Evolutionary conservation across 345 rosid species (phyloP), one percentile per base, ranked within the genome.

Genomic region (Diplotaxis tenuifolia): DNA sequence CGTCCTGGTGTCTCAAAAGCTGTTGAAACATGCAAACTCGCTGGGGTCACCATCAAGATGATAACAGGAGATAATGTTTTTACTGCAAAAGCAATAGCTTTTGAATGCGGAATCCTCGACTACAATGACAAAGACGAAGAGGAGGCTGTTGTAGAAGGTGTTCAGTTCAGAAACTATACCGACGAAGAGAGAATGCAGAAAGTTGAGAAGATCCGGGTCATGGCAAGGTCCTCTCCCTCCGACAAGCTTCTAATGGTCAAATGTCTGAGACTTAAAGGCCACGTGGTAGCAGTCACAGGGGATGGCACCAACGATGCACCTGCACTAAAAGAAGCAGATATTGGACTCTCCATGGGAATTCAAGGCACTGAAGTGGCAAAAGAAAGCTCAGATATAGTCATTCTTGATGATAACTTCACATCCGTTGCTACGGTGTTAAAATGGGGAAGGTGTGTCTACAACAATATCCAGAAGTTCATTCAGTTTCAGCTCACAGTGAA

Each of bases 181-280:
- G 76, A 65, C 0, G 84, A 84, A 14, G 83, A 86, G 75, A 83
- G 84, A 62, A 77, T 73, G 80, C 73, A 80, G 77, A 86, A 58
- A 59, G 78, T 84, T 23, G 89, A 86, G 6, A 76, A 68, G 68
- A 88, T 86, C 75, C 21, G 81, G 9, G 89, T 88, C 42, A 88
- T 88, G 89, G 91, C 91, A 69, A 81, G 89, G 67, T 84, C 91
- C n/a, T 86, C 86, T 55, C 91, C 90, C 7, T 79, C 83, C 2
- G 91, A 88, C 79, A 88, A 85, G 78, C 93, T 88, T 80, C 72
- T 86, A 10, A 86, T 86, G 90, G 93, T 88, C 45, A 84, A 85
- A 29, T 83, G 89, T 71, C 74, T 88, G 69, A 82, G 85, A 82
- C 79, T 76, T 36, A 85, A 82, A 81, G 86, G 89, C n/a, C 81